Base-by-base conservation (phyloP, 202 grass and related monocot species). In the Dendrocalamus latiflorus region DNA sequence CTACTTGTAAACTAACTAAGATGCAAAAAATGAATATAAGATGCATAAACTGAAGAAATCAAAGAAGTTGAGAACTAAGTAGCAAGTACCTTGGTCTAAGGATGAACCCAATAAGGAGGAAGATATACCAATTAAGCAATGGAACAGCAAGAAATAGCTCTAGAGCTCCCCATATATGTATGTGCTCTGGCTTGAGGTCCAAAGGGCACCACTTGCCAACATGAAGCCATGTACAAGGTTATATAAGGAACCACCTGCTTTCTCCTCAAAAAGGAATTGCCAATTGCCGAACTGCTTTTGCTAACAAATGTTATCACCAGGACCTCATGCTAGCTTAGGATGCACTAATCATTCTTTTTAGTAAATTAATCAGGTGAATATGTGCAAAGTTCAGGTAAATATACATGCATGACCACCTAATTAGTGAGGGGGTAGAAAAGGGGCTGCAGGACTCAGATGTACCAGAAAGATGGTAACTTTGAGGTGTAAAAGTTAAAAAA, bases 291-390 rank as follows among this genome's bases (percentile, higher is more conserved):
- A 17, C 62, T 80, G 14, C 86, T 75, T 88, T 88, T 65, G 45
- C 69, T n/a, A n/a, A n/a, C n/a, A n/a, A n/a, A n/a, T n/a, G n/a
- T n/a, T n/a, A n/a, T n/a, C n/a, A n/a, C n/a, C 63, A 63, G 61
- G 51, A 30, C 81, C 60, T 74, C 68, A 36, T 55, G 62, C 83
- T 80, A 80, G 76, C 61, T 84, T 84, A 84, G 75, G 69, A 80
- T 80, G 81, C 86, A 88, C 81, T 80, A 51, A 74, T 68, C 7
- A 50, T 66, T 78, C 75, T 79, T 84, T 88, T 18, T 25, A 74
- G 68, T 84, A 84, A 49, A 84, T 24, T 84, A 83, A 88, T 51
- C 73, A 61, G 38, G 68, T 80, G 86, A 68, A 79, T 75, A 61
- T 74, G 77, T 88, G 50, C 59, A 74, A 77, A 80, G 77, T 1